These are phyloP conservation scores for Verruconis gallopava DNA, from an alignment of 2,329 filamentous ascomycete genomes.

Conservation along the genomic window DNA sequence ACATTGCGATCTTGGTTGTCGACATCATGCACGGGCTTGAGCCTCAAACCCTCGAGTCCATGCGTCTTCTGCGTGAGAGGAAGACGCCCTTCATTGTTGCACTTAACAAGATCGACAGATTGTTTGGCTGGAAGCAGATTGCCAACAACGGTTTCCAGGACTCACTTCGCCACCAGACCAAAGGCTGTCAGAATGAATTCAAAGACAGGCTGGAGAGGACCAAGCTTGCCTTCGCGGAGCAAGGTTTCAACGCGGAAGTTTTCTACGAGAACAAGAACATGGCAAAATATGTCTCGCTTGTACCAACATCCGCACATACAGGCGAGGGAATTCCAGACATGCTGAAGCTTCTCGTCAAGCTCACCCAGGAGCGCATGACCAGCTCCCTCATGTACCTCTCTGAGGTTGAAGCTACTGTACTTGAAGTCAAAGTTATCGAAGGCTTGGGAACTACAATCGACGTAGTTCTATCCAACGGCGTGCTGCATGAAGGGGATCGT, in stretches of 20 bases:
- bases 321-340: constrained; percentile 98
- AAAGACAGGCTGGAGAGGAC: constrained; percentile 78
- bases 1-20: constrained; percentile 97
- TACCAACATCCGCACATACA: constrained; percentile 95
- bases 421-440: constrained; percentile 98
- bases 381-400: constrained; percentile 96
- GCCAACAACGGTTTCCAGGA: constrained; percentile 98
- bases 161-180: constrained; percentile 77
- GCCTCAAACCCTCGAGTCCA: constrained; percentile 92
- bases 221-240: constrained; percentile 87
- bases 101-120: constrained; percentile 98
- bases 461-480: constrained; percentile 90
- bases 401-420: constrained; percentile 92
- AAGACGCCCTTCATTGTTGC: constrained; percentile 98
- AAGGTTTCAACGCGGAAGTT: constrained; percentile 94
- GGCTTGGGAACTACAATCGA: constrained; percentile 98
- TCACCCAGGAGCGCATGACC: constrained; percentile 96
- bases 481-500: constrained; percentile 83
- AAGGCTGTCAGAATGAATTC: constrained; percentile 90
- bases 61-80: constrained; percentile 81
- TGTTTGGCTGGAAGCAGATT: constrained; percentile 97
- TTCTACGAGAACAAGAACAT: constrained; percentile 98
- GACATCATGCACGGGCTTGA: constrained; percentile 99
- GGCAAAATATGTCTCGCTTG: constrained; percentile 86
- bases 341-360: constrained; percentile 83